These are phyloP conservation scores for Fusarium incarnatum DNA, from an alignment of 2,329 filamentous ascomycete species.

Conservation along the genomic window DNA sequence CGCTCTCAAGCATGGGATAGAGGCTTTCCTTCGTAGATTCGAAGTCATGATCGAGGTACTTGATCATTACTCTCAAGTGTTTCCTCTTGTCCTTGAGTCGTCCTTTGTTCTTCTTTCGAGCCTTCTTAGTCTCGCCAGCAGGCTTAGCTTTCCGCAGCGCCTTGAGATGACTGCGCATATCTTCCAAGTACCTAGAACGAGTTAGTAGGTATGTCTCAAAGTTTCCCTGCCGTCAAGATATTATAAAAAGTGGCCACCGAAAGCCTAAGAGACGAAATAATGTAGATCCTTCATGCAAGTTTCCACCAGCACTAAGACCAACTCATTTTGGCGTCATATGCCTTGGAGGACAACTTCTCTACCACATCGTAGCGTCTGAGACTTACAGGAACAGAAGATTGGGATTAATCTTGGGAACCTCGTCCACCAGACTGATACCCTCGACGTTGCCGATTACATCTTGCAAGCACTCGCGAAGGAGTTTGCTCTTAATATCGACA, in stretches of 20 bases:
- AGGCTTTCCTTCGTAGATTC: conserved; percentile 80
- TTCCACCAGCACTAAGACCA: not conserved
- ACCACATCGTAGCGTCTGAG: not conserved
- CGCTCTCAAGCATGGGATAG: conserved; percentile 82
- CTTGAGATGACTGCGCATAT: conserved; percentile 74
- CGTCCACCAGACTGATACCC: conserved; percentile 81
- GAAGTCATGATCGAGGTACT: conserved; percentile 86
- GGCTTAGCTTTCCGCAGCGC: conserved; percentile 70
- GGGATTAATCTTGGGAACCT: conserved; percentile 78
- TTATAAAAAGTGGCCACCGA: not conserved
- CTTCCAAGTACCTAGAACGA: conserved; percentile 76
- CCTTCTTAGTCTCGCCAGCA: conserved; percentile 61
- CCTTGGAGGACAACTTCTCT: not conserved
- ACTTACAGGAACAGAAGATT: conserved; percentile 75
- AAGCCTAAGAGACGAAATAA: not conserved
- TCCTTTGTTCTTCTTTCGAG: conserved; percentile 71
- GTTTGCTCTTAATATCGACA: conserved; percentile 87
- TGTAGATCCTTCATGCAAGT: not conserved
- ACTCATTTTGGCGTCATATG: not conserved
- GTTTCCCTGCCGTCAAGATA: not conserved
- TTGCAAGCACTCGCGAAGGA: conserved; percentile 72
- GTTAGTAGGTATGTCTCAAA: not conserved
- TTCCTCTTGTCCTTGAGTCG: conserved; percentile 68
- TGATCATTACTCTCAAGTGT: conserved; percentile 78
- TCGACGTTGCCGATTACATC: conserved; percentile 53